A percentile compares a stretch with the other conserved stretches of the same genome.
phyloP scores from a whole-genome alignment of 2,329 filamentous ascomycete species.

The Coniochaeta sp. region DNA sequence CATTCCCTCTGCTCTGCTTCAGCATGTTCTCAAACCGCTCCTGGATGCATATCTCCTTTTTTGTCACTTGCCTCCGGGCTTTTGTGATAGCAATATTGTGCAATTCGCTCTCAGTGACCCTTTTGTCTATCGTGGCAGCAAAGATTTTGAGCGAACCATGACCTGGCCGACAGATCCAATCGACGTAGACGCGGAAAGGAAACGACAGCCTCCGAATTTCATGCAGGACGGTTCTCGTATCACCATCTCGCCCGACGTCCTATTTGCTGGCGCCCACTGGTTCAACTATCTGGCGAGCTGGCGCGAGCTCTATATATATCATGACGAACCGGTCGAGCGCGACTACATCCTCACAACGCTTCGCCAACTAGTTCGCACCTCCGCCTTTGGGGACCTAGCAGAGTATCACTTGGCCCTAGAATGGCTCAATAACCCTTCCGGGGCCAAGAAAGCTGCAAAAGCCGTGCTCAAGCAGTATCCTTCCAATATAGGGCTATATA shows the following conservation, averaged over 20 bases:
- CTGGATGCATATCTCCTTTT: conserved; percentile 67
- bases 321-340: conserved; percentile 25
- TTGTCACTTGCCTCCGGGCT: conserved; percentile 51
- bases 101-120: conserved; percentile 39
- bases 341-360: conserved; percentile 46
- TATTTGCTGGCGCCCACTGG: conserved; percentile 40
- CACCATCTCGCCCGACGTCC: conserved; percentile 36
- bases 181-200: conserved; percentile 5
- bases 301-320: conserved; percentile 10
- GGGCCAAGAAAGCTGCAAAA: conserved; percentile 65
- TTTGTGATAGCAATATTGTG: conserved; percentile 16
- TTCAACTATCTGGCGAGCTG: conserved; percentile 32
- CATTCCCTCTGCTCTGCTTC: conserved; percentile 31
- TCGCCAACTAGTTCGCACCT: conserved; percentile 43
- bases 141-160: conserved; percentile 14
- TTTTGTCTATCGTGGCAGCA: conserved; percentile 35
- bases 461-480: conserved; percentile 61
- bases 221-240: conserved; percentile 18
- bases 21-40: conserved; percentile 35
- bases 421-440: conserved; percentile 41
- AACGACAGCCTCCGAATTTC: conserved; percentile 18
- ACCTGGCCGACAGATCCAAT: not conserved
- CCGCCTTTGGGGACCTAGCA: conserved; percentile 45
- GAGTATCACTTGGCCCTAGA: conserved; percentile 66
- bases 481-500: conserved; percentile 62